Evolutionary conservation across 1,284 basidiomycete species (phyloP).

Genomic region (Pyrrhoderma lamaoense): DNA sequence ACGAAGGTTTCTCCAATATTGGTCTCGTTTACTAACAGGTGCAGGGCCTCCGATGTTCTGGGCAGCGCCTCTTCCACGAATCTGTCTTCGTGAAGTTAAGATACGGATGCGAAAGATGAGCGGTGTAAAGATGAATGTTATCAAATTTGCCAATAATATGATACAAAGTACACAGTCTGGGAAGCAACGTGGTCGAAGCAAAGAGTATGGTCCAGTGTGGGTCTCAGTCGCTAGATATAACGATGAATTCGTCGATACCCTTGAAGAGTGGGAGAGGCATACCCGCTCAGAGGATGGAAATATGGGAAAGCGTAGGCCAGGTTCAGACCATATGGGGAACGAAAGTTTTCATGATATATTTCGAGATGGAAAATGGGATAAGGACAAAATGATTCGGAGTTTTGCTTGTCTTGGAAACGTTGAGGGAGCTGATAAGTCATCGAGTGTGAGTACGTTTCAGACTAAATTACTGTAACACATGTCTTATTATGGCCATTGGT

Average conservation of each 20-base stretch:
- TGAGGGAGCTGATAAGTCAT: conserved; percentile 30
- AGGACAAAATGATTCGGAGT: conserved; percentile 65
- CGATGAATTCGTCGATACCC: conserved; percentile 52
- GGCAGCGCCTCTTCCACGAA: conserved; percentile 29
- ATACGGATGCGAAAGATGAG: conserved; percentile 53
- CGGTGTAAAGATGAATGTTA: conserved; percentile 40
- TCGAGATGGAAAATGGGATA: conserved; percentile 55
- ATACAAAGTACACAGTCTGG: conserved; percentile 37
- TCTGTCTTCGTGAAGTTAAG: conserved; percentile 44
- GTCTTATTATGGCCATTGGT: not conserved
- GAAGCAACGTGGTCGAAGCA: conserved; percentile 23
- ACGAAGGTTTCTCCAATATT: conserved; percentile 64
- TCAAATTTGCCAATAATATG: conserved; percentile 48
- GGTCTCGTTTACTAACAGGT: conserved; percentile 56
- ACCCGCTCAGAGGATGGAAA: conserved; percentile 38
- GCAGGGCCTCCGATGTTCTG: conserved; percentile 47
- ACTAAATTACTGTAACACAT: too few species aligned
- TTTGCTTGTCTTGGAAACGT: conserved; percentile 56
- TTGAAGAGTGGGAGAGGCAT: conserved; percentile 53
- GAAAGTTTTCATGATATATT: conserved; percentile 40
- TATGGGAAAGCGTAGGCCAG: conserved; percentile 33
- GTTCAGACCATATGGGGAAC: conserved; percentile 31
- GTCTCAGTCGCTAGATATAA: conserved; percentile 72
- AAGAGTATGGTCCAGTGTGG: conserved; percentile 49
- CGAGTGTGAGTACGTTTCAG: conserved; percentile 25